Evolutionary conservation across 75 land plant genomes (phyloP), one percentile per base, ranked within the genome.

Genomic region (Isoetes taiwanensis): DNA sequence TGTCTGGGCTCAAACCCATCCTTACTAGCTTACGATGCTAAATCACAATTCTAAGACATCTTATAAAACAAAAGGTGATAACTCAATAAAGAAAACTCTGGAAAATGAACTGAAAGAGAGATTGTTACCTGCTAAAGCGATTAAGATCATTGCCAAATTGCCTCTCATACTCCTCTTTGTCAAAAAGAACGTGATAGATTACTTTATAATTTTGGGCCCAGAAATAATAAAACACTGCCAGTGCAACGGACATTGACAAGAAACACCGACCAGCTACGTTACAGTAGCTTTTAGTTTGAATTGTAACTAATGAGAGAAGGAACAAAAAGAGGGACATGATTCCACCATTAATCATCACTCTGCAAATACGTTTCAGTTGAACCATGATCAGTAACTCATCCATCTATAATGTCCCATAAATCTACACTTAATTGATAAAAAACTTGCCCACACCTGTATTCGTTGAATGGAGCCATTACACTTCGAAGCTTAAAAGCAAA

Each of bases 161-260:
- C 35, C 16, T 32, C 30, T 20, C n/a, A 28, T 68, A 72, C 40
- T 52, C 59, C 16, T 58, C 72, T 30, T 60, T 52, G 33, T 68
- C 30, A 28, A 67, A 68, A 28, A 72, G 28, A 3, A 41, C 57
- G 30, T 71, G 50, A 41, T 60, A 68, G 33, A n/a, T 34, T 40
- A 61, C 75, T n/a, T 27, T 53, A 21, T 52, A 70, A 67, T 72
- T 72, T 16, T 72, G 56, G 6, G 72, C 75, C 72, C 72, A 72
- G 40, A 72, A 72, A 39, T 72, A 72, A 31, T 72, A 72, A 35
- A 72, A 72, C n/a, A 72, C 65, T 26, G 75, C n/a, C n/a, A 42
- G 4, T 21, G 75, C 60, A 31, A 72, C 64, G 1, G 72, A 48
- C 2, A 67, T 25, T 20, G 64, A 52, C 38, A 72, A 26, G 34